These are phyloP conservation scores for Haematococcus lacustris DNA, from an alignment of 139 green algal species.

Conservation along the genomic window DNA sequence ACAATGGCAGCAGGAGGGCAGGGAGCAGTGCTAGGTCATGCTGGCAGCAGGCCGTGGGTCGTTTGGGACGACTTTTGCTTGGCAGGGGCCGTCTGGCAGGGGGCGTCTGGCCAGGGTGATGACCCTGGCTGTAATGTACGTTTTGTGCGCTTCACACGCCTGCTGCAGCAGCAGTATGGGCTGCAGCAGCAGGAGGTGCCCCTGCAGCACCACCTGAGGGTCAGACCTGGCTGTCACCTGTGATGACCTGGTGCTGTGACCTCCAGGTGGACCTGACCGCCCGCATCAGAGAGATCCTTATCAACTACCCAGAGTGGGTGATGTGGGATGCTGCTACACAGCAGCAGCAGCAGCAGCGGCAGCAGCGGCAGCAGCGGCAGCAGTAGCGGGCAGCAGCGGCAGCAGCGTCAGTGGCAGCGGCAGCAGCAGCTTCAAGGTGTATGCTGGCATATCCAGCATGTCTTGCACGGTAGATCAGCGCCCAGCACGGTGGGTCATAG, in stretches of 20 bases:
- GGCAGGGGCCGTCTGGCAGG: neutral
- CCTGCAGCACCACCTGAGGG: neutral
- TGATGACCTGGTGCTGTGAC: too few relatives aligned
- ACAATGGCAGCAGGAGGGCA: too few relatives aligned
- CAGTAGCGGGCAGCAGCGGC: neutral
- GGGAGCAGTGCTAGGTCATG: too few relatives aligned
- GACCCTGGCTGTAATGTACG: neutral
- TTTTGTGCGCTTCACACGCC: neutral
- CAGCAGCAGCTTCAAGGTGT: neutral
- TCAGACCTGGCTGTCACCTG: too few relatives aligned
- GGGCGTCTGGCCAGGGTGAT: neutral
- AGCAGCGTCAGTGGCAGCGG: neutral
- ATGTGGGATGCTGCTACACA: constrained; percentile 1
- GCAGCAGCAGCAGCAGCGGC: neutral
- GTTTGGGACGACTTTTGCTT: neutral
- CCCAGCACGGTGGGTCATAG: too few relatives aligned
- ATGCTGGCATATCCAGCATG: neutral
- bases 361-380: neutral
- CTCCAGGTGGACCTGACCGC: neutral
- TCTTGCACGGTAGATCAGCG: too few relatives aligned
- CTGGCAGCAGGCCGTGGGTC: neutral
- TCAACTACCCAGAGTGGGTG: constrained; percentile 5
- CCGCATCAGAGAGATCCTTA: neutral
- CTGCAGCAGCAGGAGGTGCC: neutral
- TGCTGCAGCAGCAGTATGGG: neutral